Base-by-base conservation (phyloP, 1,139 yeast species). In the Debaryomycetaceae sp. region DNA sequence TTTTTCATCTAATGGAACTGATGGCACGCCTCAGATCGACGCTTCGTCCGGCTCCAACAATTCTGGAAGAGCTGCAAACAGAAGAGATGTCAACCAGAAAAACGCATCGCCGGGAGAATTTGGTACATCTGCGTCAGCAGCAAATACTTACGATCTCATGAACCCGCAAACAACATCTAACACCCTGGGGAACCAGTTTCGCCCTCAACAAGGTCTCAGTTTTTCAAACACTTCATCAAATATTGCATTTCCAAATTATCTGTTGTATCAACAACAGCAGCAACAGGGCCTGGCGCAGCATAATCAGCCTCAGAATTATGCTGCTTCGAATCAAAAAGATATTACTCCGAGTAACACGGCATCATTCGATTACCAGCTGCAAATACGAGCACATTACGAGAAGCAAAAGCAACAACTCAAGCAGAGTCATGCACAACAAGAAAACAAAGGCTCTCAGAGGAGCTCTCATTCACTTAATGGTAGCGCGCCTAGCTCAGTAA, bases 121-220 rank as follows among this genome's bases (percentile, higher is more conserved):
- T 11, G 26, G 26, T 8, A 17, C 46, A 6, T 17, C 48, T 11
- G 37, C 38, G 14, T 24, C 53, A 5, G 29, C 47, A 4, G 34
- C 47, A 22, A 35, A 49, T 14, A 40, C 48, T 9, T 57, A 56
- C 36, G 62, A 58, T 37, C 55, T 55, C 40, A 61, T 58, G 58
- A 57, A 52, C 39, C 58, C 57, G 18, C 63, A 46, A 37, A 43
- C 43, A 26, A 33, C 50, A 9, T 28, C 46, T 17, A 41, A 30
- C 28, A 18, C 52, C 5, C 45, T 55, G 6, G 51, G 58, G 17
- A 57, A 55, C 43, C 65, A 58, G 34, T 67, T 62, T 51, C 60
- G 61, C 35, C 66, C 65, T 4, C 64, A 61, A 22, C 61, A 53
- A 40, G 61, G 62, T 17, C 55, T 63, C 31, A 59, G 56, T 42